Evolutionary conservation across 306 rosid species (phyloP).

Genomic region (Cucurbita moschata): DNA sequence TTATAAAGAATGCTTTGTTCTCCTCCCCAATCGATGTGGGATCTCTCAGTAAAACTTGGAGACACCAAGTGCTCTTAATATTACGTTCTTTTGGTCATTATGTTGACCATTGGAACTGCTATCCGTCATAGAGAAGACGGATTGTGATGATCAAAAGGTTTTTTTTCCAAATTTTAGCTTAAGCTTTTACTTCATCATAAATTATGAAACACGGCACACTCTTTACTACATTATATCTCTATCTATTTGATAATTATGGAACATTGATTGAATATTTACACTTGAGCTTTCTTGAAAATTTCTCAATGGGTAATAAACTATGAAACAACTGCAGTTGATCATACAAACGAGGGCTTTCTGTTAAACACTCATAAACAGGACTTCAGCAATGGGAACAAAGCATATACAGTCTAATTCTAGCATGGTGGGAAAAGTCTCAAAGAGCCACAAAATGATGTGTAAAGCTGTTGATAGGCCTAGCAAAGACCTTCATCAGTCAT

Average conservation of each 20-base stretch:
- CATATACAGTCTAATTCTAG: slow-evolving; percentile 1
- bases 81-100: background rate
- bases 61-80: background rate
- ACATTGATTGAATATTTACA: background rate
- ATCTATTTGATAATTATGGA: background rate
- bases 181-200: background rate
- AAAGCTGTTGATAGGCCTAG: slow-evolving; percentile 11
- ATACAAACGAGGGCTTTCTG: background rate
- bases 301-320: background rate
- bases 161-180: background rate
- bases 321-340: background rate
- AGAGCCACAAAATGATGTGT: slow-evolving; percentile 11
- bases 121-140: background rate
- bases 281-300: background rate
- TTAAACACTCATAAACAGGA: background rate
- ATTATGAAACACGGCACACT: background rate
- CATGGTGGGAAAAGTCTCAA: background rate
- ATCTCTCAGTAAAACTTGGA: background rate
- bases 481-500: slow-evolving; percentile 7
- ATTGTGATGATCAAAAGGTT: background rate
- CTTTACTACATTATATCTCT: background rate
- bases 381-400: slow-evolving; percentile 2
- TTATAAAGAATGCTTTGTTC: no score
- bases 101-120: background rate
- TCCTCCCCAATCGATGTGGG: no score